phyloP scores from a whole-genome alignment of 129 eudicot genomes.

The Arctium minus region DNA sequence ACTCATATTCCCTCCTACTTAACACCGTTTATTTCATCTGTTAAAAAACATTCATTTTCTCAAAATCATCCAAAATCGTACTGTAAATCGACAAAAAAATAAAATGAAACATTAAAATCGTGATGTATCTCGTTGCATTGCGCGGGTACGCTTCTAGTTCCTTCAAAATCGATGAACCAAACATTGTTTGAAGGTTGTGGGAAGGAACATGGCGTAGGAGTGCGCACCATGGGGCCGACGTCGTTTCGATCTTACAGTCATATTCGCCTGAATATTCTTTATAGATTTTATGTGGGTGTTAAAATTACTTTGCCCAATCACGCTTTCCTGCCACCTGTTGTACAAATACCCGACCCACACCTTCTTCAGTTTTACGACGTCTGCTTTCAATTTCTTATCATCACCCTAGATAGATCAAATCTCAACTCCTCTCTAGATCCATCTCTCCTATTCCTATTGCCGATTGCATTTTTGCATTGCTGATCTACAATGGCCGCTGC shows the following conservation, averaged over 20 bases:
- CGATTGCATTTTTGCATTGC: background rate
- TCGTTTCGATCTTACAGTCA: constrained; percentile 13
- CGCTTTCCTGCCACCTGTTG: constrained; percentile 24
- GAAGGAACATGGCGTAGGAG: too few relatives aligned
- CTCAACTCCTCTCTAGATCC: constrained; percentile 19
- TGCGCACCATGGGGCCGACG: background rate
- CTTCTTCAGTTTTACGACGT: constrained; percentile 14
- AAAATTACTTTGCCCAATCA: background rate
- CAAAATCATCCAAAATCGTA: too few relatives aligned
- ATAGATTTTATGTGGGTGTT: constrained; percentile 25
- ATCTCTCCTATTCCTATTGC: background rate
- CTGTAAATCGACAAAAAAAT: too few relatives aligned
- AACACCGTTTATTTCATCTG: too few relatives aligned
- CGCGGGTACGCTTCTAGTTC: too few relatives aligned
- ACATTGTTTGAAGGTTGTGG: too few relatives aligned
- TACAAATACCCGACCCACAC: constrained; percentile 16
- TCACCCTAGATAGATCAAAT: background rate
- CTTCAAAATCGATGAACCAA: too few relatives aligned
- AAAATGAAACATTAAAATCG: too few relatives aligned
- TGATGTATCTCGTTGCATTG: too few relatives aligned
- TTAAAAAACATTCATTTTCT: too few relatives aligned
- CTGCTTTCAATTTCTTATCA: background rate
- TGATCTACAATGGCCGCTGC: constrained; percentile 50
- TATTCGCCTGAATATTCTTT: constrained; percentile 59
- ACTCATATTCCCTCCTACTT: too few relatives aligned